Base-by-base conservation (phyloP, 129 eudicot genomes). In the Smallanthus sonchifolius region DNA sequence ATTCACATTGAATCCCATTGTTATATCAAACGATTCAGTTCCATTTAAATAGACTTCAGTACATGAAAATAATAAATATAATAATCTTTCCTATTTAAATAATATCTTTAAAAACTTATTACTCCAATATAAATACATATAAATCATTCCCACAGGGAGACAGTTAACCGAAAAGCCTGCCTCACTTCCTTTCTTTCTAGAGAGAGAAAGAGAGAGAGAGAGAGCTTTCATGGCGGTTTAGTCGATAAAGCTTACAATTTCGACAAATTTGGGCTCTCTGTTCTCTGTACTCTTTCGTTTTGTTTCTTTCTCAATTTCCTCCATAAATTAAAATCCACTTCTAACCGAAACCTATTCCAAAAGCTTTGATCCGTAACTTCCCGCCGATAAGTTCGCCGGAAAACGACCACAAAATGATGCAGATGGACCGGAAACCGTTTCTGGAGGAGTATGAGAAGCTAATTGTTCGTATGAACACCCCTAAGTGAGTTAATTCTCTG, bases 361-460 rank as follows among this genome's bases (percentile, higher is more conserved):
- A 61, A 13, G 6, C 45, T 28, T 66, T 57, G n/a, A 54, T 8
- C 32, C 60, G 6, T 7, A 6, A 17, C 51, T 6, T 54, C 7
- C 32, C 17, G 56, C 7, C 24, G 7, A 48, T 30, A 24, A n/a
- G 14, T 62, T 60, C 61, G 65, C 42, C 38, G 20, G 37, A 40
- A n/a, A 71, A 32, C 71, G 24, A 49, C 35, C 15, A 36, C 65
- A 69, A 78, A 51, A 72, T 44, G 79, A 74, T 65, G 83, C 82
- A 72, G 57, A 92, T 92, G 95, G 92, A 89, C 81, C 73, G 96
- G 79, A 85, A 78, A 52, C 72, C 92, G 13, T 69, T 78, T 80
- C 65, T 88, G 73, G 96, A 88, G 67, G 98, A 93, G 78, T 90
- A 86, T 62, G 96, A 93, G 20, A 93, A 93, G 86, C 96, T 93